Conservation (phyloP, 2,329 filamentous ascomycete species). For the Pseudogymnoascus sp. region DNA sequence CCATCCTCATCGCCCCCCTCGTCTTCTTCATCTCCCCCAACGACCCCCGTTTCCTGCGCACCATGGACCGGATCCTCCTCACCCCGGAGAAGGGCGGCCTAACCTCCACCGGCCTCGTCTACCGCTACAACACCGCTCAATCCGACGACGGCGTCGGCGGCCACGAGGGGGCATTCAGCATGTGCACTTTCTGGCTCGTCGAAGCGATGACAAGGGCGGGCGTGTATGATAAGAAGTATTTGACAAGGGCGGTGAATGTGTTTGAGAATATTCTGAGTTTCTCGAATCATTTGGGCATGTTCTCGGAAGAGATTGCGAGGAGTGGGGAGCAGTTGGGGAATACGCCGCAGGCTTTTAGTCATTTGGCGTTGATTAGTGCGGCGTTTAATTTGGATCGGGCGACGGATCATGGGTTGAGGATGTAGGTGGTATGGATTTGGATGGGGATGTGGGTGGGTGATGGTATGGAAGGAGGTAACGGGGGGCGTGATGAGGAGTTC, state of each 20-base stretch:
- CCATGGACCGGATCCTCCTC: constrained; percentile 63
- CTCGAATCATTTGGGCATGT: constrained; percentile 70
- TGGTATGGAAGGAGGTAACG: background rate
- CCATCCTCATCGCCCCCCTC: constrained; percentile 66
- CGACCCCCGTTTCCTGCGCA: constrained; percentile 66
- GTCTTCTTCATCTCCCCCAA: constrained; percentile 76
- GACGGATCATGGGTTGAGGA: constrained; percentile 14
- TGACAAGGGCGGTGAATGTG: constrained; percentile 54
- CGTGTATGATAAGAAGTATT: constrained; percentile 57
- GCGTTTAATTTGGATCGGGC: constrained; percentile 66
- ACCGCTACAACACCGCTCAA: constrained; percentile 62
- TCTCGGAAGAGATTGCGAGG: constrained; percentile 69
- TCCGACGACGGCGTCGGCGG: constrained; percentile 69
- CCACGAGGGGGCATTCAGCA: constrained; percentile 67
- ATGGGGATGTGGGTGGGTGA: background rate
- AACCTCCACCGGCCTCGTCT: constrained; percentile 67
- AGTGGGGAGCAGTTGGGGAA: constrained; percentile 73
- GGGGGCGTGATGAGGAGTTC: background rate
- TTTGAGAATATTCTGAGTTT: constrained; percentile 75
- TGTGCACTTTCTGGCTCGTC: constrained; percentile 79
- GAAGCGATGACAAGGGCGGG: constrained; percentile 66
- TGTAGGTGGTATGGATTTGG: background rate
- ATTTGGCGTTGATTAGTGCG: constrained; percentile 67
- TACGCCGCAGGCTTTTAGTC: constrained; percentile 71
- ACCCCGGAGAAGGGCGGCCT: constrained; percentile 68